Percentiles rank a stretch among this genome's conserved stretches.
These are phyloP conservation scores for Eutypa lata DNA, from an alignment of 2,329 filamentous ascomycete species.

Conservation along the genomic window DNA sequence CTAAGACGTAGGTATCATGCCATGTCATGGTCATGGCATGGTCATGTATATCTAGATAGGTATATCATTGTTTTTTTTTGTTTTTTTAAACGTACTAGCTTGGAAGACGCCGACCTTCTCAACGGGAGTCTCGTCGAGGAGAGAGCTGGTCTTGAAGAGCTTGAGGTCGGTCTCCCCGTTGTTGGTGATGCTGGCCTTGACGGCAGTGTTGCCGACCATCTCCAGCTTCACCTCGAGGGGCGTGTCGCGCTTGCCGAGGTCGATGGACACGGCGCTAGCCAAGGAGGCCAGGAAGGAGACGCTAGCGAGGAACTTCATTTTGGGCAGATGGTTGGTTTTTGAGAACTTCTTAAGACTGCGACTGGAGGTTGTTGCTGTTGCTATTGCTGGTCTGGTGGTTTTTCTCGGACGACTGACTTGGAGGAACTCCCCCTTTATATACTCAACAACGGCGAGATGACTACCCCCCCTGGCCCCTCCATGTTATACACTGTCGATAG, in stretches of 20 bases:
- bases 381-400: no score
- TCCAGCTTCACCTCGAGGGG: conserved; percentile 43
- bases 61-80: no score
- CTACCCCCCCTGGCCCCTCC: no score
- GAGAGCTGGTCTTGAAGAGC: conserved; percentile 47
- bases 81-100: conserved; percentile 38
- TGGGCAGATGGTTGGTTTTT: no score
- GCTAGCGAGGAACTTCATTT: conserved; percentile 41
- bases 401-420: background rate
- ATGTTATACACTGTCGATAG: no score
- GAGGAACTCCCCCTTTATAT: background rate
- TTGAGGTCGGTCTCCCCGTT: conserved; percentile 43
- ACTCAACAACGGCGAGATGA: background rate
- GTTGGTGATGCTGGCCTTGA: conserved; percentile 50
- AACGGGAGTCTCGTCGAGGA: conserved; percentile 45
- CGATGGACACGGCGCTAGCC: conserved; percentile 32
- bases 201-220: conserved; percentile 43
- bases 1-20: no score
- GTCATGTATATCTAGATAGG: no score
- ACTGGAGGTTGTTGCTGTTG: background rate
- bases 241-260: conserved; percentile 34
- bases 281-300: conserved; percentile 33
- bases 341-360: background rate
- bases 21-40: background rate
- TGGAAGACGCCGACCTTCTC: conserved; percentile 47